Evolutionary conservation across 163 green algal genomes (phyloP).

Genomic region (Dunaliella salina): DNA sequence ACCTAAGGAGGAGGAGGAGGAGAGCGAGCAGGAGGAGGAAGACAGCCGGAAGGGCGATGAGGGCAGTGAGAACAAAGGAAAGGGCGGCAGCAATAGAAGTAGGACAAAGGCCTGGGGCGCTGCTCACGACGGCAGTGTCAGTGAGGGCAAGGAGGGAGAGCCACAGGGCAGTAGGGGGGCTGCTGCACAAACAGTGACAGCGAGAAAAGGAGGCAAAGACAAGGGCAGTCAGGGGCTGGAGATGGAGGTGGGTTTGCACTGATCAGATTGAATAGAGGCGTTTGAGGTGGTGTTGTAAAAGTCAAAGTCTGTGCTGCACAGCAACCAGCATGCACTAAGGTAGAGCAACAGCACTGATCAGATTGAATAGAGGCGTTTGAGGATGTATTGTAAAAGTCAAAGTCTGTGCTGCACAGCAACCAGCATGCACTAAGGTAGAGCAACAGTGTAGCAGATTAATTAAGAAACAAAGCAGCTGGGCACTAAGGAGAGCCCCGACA

Average conservation of each 20-base stretch:
- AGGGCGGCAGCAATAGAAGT: slow-evolving; percentile 15
- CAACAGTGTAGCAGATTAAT: too few relatives aligned
- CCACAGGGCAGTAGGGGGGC: slow-evolving; percentile 10
- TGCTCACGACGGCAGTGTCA: slow-evolving; percentile 17
- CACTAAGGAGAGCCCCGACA: too few relatives aligned
- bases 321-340: too few relatives aligned
- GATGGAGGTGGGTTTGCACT: slow-evolving; percentile 66
- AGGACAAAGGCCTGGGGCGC: slow-evolving; percentile 59
- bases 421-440: too few relatives aligned
- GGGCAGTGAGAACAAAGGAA: slow-evolving; percentile 2
- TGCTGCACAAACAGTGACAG: slow-evolving; percentile 1
- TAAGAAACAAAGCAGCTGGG: too few relatives aligned
- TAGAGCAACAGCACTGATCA: too few relatives aligned
- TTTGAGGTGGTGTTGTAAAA: too few relatives aligned
- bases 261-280: too few relatives aligned
- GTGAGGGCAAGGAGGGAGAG: slow-evolving; percentile 11
- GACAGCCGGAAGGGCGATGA: neutral
- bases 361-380: too few relatives aligned
- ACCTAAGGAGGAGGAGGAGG: neutral
- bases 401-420: too few relatives aligned
- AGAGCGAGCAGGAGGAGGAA: slow-evolving; percentile 11
- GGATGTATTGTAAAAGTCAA: too few relatives aligned
- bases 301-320: too few relatives aligned
- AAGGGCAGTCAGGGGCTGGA: slow-evolving; percentile 38
- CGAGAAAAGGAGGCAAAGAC: slow-evolving; percentile 10